Conservation (phyloP, 768 basidiomycete genomes). For the Flagelloscypha sp. region DNA sequence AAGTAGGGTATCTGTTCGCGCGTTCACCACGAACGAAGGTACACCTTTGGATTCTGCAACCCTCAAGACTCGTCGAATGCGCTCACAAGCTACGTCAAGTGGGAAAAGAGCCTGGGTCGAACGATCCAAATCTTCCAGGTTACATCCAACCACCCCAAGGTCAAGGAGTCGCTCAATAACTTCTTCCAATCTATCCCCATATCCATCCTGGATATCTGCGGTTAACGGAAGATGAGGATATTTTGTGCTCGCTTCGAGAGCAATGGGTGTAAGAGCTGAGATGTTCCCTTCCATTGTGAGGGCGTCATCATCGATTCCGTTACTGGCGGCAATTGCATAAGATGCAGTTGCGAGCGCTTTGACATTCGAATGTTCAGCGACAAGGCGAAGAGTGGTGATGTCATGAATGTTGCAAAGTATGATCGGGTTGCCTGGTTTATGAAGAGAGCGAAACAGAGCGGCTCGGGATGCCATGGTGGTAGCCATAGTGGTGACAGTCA, state of each 20-base stretch:
- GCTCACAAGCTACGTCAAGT: constrained; percentile 4
- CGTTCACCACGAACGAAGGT: no score
- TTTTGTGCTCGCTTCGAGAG: background rate
- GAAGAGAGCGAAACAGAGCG: no score
- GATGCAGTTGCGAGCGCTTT: constrained; percentile 8
- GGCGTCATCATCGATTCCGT: constrained; percentile 5
- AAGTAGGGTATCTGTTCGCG: no score
- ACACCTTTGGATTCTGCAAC: no score
- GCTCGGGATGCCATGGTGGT: no score
- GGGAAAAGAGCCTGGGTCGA: constrained; percentile 7
- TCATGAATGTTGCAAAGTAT: constrained; percentile 10
- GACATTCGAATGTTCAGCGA: constrained; percentile 4
- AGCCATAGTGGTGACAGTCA: no score
- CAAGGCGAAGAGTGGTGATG: constrained; percentile 4
- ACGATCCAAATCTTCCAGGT: no score
- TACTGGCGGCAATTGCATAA: constrained; percentile 5
- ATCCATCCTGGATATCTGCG: constrained; percentile 10
- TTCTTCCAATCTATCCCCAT: constrained; percentile 4
- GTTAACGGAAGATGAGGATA: constrained; percentile 7
- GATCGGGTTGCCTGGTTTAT: constrained; percentile 6
- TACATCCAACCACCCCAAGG: constrained; percentile 10
- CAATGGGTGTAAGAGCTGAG: constrained; percentile 4
- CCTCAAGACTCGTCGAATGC: no score
- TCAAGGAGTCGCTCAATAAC: constrained; percentile 5
- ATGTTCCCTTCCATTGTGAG: constrained; percentile 7